phyloP scores from a whole-genome alignment of 2,329 filamentous ascomycete genomes.

The Colletotrichum chlorophyti region DNA sequence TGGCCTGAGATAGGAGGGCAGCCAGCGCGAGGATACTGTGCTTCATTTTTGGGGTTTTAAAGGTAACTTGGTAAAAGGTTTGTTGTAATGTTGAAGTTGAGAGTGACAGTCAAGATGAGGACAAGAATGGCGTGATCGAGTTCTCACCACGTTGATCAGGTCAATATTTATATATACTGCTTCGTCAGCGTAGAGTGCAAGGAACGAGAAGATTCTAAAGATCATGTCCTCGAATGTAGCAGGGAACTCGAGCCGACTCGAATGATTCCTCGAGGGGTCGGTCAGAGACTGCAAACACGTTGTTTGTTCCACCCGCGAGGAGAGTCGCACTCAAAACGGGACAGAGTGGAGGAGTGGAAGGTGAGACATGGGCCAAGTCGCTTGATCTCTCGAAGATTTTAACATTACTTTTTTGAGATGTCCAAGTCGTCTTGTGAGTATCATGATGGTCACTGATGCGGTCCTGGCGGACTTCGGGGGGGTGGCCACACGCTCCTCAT shows the following conservation, averaged over 20 bases:
- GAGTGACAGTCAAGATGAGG: no score
- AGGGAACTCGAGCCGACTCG: no score
- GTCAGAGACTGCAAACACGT: conserved; percentile 1
- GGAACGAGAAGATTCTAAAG: background rate
- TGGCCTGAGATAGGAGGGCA: conserved; percentile 6
- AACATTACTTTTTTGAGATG: no score
- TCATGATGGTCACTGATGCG: no score
- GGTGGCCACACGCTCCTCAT: no score
- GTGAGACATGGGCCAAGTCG: background rate
- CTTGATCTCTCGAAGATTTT: no score
- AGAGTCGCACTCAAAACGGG: conserved; percentile 4
- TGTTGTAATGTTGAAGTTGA: background rate
- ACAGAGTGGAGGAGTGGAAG: background rate
- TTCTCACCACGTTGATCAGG: background rate
- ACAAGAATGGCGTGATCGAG: conserved; percentile 1
- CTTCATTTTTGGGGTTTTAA: conserved; percentile 2
- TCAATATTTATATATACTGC: conserved; percentile 27
- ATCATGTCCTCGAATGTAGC: background rate
- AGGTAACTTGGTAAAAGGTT: background rate
- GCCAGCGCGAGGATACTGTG: conserved; percentile 5
- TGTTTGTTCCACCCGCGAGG: conserved; percentile 20
- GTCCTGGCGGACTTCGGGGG: no score
- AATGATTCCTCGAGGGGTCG: background rate
- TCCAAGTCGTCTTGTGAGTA: no score
- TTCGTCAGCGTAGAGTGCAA: no score